Evolutionary conservation across 768 basidiomycete genomes (phyloP).

Genomic region (Tephrocybe sp.): DNA sequence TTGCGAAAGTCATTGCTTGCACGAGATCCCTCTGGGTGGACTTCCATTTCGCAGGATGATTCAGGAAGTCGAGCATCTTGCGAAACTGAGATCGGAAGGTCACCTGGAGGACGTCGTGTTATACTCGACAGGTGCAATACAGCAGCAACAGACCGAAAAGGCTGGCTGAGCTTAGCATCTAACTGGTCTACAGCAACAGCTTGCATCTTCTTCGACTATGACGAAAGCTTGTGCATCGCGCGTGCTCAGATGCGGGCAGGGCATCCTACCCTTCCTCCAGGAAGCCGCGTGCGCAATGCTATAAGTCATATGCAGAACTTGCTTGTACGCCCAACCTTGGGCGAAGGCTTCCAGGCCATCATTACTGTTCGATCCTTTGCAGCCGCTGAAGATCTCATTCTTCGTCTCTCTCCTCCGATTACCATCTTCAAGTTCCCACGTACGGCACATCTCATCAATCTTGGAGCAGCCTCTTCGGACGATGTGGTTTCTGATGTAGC

Average conservation of each 20-base stretch:
- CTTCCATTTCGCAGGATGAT: slow-evolving; percentile 54
- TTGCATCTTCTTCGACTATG: slow-evolving; percentile 57
- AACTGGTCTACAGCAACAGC: slow-evolving; percentile 45
- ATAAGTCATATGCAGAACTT: slow-evolving; percentile 49
- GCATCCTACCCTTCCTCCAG: slow-evolving; percentile 61
- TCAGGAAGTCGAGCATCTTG: slow-evolving; percentile 45
- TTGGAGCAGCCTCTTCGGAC: slow-evolving; percentile 54
- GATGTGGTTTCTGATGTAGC: slow-evolving; percentile 39
- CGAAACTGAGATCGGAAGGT: slow-evolving; percentile 47
- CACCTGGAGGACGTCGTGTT: slow-evolving; percentile 33
- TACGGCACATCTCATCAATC: slow-evolving; percentile 55
- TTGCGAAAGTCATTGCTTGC: slow-evolving; percentile 45
- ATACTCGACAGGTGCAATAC: slow-evolving; percentile 60
- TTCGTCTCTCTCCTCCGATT: slow-evolving; percentile 38
- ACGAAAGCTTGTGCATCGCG: slow-evolving; percentile 43
- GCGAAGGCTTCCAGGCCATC: slow-evolving; percentile 55
- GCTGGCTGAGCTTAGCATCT: slow-evolving; percentile 47
- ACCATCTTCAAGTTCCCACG: slow-evolving; percentile 56
- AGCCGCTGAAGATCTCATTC: slow-evolving; percentile 46
- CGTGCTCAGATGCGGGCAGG: slow-evolving; percentile 53
- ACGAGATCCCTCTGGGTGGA: slow-evolving; percentile 42
- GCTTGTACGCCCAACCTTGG: slow-evolving; percentile 40
- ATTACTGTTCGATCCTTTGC: slow-evolving; percentile 46
- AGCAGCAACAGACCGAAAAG: slow-evolving; percentile 40
- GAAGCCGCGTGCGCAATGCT: slow-evolving; percentile 51